Percentiles rank a stretch among this genome's conserved stretches.
phyloP scores from a whole-genome alignment of 345 rosid species.

The Dovyalis caffra region DNA sequence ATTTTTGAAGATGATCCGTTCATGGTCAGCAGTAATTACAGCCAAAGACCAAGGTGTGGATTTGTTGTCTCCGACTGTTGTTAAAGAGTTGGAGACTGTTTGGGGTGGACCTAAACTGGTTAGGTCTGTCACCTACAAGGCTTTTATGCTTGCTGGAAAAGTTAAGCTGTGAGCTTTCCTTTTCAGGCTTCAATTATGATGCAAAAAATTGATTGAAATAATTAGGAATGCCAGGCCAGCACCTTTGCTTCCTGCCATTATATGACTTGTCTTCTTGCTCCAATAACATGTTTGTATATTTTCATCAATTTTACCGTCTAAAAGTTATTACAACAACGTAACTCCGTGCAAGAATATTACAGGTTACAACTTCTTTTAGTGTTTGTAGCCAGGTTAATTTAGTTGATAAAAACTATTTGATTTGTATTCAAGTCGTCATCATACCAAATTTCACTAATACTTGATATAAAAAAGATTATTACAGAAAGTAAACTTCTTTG shows the following conservation, averaged over 20 bases:
- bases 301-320: too few species aligned
- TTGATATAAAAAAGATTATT: too few species aligned
- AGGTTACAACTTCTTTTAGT: too few species aligned
- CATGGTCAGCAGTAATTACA: slow-evolving; percentile 46
- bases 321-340: too few species aligned
- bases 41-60: slow-evolving; percentile 61
- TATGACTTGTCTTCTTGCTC: neutral
- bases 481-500: too few species aligned
- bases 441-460: too few species aligned
- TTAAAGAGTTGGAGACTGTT: slow-evolving; percentile 44
- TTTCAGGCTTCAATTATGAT: neutral
- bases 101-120: slow-evolving; percentile 54
- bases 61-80: slow-evolving; percentile 44
- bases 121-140: slow-evolving; percentile 39
- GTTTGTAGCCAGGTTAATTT: too few species aligned
- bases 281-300: too few species aligned
- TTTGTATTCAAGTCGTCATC: too few species aligned
- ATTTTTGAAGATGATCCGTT: slow-evolving; percentile 40
- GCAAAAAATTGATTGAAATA: neutral
- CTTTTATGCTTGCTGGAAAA: slow-evolving; percentile 58
- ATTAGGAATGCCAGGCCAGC: too few species aligned
- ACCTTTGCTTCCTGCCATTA: neutral
- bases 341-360: too few species aligned
- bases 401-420: too few species aligned
- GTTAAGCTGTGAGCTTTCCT: slow-evolving; percentile 14